Evolutionary conservation across 1,139 yeast genomes (phyloP), one percentile per base, ranked within the genome.

Genomic region (Sugiyamaella novakii): DNA sequence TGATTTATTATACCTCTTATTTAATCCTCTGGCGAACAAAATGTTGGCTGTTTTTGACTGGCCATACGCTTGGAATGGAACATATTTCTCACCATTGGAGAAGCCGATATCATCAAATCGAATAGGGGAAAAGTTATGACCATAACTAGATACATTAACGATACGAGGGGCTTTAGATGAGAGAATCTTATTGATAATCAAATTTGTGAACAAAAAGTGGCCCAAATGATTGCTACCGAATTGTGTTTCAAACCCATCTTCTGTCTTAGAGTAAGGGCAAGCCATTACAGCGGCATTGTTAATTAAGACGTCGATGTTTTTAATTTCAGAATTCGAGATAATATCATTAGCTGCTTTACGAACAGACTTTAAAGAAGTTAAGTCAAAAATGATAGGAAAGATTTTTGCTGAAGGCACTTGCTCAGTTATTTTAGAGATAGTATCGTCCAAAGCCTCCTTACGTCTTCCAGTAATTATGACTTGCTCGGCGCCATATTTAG

Each of bases 181-280:
- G 10, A 47, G 38, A 11, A 50, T 17, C 63, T 63, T 42, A 17
- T 41, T 46, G 12, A 45, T 17, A 21, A 51, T 27, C 15, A 49
- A 28, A 29, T 47, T 46, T 29, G 51, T 46, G 10, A 51, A 43
- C 35, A 51, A 25, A 28, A 51, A 84, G 46, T 87, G 94, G 0
- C 92, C 76, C 6, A 87, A 70, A 59, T 80, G 86, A 62, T 85
- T 85, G 2, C 88, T 81, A 59, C 85, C 95, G 53, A 85, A 68
- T 62, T 53, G 94, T 21, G 83, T 75, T 63, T 86, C 95, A 60
- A 84, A 84, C 5, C 80, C 80, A 61, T 86, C 92, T n/a, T 25
- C 45, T 5, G 51, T 47, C 31, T 10, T 18, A 4, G 31, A n/a
- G 18, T 43, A 43, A 2, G 50, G 50, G 27, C 44, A 39, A 19